Percentiles rank a stretch among this genome's conserved stretches.
Evolutionary conservation across 805 yeast species (phyloP).

Genomic region (Candida insectorum): DNA sequence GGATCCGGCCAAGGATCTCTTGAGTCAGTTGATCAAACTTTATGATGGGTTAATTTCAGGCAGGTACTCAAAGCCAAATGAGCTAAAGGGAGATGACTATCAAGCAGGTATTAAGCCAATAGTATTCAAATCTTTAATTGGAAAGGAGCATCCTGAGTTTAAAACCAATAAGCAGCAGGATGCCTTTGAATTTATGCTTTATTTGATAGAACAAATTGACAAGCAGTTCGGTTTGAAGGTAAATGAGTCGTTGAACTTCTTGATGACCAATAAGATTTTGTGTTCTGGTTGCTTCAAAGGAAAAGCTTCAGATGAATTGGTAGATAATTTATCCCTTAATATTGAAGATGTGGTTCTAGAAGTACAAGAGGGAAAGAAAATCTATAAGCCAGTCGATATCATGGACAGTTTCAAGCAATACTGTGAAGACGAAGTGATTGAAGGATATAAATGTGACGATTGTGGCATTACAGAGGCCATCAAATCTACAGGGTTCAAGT

Average conservation of each 20-base stretch:
- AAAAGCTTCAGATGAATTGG: slow-evolving; percentile 49
- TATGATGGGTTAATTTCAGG: slow-evolving; percentile 79
- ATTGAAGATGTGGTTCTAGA: slow-evolving; percentile 41
- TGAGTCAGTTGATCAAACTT: slow-evolving; percentile 74
- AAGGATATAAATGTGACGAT: slow-evolving; percentile 55
- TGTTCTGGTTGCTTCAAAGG: slow-evolving; percentile 60
- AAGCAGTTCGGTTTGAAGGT: slow-evolving; percentile 42
- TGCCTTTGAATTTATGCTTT: slow-evolving; percentile 83
- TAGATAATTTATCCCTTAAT: slow-evolving; percentile 64
- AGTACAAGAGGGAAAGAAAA: slow-evolving; percentile 41
- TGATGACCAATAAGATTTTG: slow-evolving; percentile 59
- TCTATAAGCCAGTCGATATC: slow-evolving; percentile 49
- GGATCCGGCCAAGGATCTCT: slow-evolving; percentile 62
- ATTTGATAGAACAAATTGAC: slow-evolving; percentile 63
- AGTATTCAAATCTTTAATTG: slow-evolving; percentile 72
- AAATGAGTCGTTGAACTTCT: slow-evolving; percentile 59
- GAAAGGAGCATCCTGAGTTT: slow-evolving; percentile 78
- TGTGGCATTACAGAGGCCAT: slow-evolving; percentile 42
- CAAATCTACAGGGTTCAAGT: slow-evolving; percentile 47
- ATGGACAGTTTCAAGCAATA: slow-evolving; percentile 45
- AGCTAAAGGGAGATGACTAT: slow-evolving; percentile 43
- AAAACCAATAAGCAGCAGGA: slow-evolving; percentile 90
- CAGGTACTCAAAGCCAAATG: slow-evolving; percentile 61
- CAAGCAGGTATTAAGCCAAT: slow-evolving; percentile 78
- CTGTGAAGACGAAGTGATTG: slow-evolving; percentile 52